These are phyloP conservation scores for Colletotrichum shisoi DNA, from an alignment of 2,329 filamentous ascomycete genomes.

Conservation along the genomic window DNA sequence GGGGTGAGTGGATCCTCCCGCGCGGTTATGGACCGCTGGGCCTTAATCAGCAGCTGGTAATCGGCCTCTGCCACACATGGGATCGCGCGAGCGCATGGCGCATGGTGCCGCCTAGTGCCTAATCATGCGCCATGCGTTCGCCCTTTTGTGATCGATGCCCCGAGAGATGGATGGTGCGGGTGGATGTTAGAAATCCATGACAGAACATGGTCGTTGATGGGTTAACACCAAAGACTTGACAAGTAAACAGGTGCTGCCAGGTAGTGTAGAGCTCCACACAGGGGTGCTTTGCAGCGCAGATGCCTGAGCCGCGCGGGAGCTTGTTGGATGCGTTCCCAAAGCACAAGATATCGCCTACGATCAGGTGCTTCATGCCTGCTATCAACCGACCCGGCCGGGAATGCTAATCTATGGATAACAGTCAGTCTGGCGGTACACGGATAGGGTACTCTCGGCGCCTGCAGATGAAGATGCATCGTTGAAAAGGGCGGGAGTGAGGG, in stretches of 20 bases:
- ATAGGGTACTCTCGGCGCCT: not conserved
- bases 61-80: not conserved
- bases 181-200: not conserved
- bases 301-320: conserved; percentile 27
- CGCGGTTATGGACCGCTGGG: conserved; percentile 26
- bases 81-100: conserved; percentile 5
- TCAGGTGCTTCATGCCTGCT: not conserved
- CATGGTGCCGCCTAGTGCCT: too few relatives aligned
- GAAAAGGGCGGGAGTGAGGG: not conserved
- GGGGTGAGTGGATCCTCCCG: conserved; percentile 26
- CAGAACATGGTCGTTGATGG: not conserved
- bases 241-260: conserved; percentile 1
- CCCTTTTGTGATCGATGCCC: not conserved
- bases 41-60: conserved; percentile 35
- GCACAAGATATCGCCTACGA: not conserved
- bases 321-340: not conserved
- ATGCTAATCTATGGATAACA: too few relatives aligned
- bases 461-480: too few relatives aligned
- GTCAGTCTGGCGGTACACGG: not conserved
- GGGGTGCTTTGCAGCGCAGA: not conserved
- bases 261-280: not conserved
- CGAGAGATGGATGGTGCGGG: not conserved
- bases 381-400: too few relatives aligned
- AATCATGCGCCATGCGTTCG: not conserved
- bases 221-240: not conserved